Evolutionary conservation across 2,329 filamentous ascomycete genomes (phyloP).

Genomic region (Aspergillus udagawae): DNA sequence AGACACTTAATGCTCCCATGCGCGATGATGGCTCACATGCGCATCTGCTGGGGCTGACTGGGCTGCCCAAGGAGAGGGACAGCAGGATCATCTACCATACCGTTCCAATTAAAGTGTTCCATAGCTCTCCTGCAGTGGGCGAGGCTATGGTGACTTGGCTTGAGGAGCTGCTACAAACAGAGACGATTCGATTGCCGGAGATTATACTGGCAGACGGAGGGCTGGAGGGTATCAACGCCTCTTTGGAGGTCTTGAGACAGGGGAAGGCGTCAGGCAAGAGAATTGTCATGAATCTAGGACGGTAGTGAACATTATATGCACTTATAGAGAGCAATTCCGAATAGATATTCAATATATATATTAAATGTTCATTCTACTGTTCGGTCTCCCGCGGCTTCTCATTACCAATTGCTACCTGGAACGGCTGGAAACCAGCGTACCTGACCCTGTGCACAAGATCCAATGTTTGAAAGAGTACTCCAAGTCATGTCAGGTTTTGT

Average conservation of each 20-base stretch:
- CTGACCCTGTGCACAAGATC: no score
- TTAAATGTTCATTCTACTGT: no score
- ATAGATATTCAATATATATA: no score
- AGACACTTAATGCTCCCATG: slow-evolving; percentile 41
- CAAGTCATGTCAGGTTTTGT: no score
- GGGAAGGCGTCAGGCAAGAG: slow-evolving; percentile 66
- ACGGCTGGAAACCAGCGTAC: no score
- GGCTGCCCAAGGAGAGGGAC: slow-evolving; percentile 56
- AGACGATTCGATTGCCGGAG: slow-evolving; percentile 56
- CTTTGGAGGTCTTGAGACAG: slow-evolving; percentile 61
- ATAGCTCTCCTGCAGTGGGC: slow-evolving; percentile 62
- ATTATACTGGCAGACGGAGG: slow-evolving; percentile 63
- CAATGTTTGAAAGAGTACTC: no score
- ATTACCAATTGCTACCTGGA: no score
- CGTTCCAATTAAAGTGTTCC: slow-evolving; percentile 73
- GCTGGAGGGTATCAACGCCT: slow-evolving; percentile 62
- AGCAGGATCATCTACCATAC: slow-evolving; percentile 54
- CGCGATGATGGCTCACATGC: slow-evolving; percentile 23
- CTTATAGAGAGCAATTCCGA: not conserved
- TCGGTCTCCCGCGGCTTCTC: no score
- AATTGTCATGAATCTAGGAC: slow-evolving; percentile 53
- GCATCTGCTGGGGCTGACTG: slow-evolving; percentile 66
- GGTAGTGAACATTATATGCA: not conserved
- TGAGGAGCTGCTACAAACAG: slow-evolving; percentile 57
- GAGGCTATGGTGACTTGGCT: slow-evolving; percentile 63